Evolutionary conservation across 768 basidiomycete genomes (phyloP).

Genomic region (Hortiboletus campestris): DNA sequence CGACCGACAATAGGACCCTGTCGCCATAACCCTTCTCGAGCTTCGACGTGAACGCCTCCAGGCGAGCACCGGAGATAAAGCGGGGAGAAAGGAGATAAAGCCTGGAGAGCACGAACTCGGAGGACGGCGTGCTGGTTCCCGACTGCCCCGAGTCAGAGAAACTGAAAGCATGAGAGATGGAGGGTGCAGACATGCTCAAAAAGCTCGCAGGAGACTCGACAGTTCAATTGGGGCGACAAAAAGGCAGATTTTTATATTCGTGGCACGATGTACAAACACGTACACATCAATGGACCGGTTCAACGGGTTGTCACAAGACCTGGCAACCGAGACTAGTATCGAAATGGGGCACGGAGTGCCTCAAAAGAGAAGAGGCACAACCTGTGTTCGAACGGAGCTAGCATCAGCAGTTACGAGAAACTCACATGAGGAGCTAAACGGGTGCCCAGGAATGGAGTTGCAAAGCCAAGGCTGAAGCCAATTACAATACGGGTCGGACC

Average conservation of each 20-base stretch:
- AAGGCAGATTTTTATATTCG: constrained; percentile 26
- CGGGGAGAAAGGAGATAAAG: constrained; percentile 25
- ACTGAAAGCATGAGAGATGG: constrained; percentile 13
- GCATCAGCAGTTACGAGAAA: background rate
- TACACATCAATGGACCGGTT: constrained; percentile 6
- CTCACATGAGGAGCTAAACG: constrained; percentile 9
- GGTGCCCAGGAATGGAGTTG: background rate
- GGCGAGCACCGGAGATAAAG: constrained; percentile 8
- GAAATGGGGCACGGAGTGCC: background rate
- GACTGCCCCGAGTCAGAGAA: constrained; percentile 17
- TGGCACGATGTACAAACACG: constrained; percentile 22
- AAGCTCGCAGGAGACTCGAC: background rate
- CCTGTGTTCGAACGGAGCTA: background rate
- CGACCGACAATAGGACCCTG: constrained; percentile 24
- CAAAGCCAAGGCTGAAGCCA: no score
- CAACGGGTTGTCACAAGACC: background rate
- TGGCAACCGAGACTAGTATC: background rate
- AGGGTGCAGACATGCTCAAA: constrained; percentile 19
- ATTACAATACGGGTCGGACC: constrained; percentile 6
- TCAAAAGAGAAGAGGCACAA: background rate
- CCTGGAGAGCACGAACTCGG: constrained; percentile 21
- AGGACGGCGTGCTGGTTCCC: constrained; percentile 23
- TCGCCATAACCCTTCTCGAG: constrained; percentile 31
- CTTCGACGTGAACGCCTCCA: constrained; percentile 18
- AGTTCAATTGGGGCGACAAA: background rate